Conservation (phyloP, 768 basidiomycete species). For the Cystoderma amianthinum region DNA sequence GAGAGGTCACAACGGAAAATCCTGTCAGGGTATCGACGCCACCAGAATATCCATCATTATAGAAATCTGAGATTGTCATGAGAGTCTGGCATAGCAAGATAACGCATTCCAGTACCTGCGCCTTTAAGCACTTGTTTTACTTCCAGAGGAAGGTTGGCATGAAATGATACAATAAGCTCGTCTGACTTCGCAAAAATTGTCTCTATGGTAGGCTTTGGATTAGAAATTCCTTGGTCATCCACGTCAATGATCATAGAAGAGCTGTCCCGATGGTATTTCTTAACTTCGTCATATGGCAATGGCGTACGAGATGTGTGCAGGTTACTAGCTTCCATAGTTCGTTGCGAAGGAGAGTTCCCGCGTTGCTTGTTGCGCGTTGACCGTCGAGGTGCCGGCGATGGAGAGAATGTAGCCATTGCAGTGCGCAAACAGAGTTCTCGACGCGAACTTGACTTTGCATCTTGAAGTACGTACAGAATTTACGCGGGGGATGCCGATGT, state of each 20-base stretch:
- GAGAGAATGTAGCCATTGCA: slow-evolving; percentile 58
- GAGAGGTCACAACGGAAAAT: slow-evolving; percentile 67
- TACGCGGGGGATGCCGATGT: too few relatives aligned
- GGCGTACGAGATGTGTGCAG: slow-evolving; percentile 29
- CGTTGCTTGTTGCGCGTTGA: slow-evolving; percentile 28
- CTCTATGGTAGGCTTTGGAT: slow-evolving; percentile 29
- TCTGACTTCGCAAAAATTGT: slow-evolving; percentile 65
- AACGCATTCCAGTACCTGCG: slow-evolving; percentile 44
- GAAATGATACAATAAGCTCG: slow-evolving; percentile 59
- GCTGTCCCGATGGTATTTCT: slow-evolving; percentile 22
- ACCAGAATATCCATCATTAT: slow-evolving; percentile 59
- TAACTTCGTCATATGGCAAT: slow-evolving; percentile 21
- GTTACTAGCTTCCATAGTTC: slow-evolving; percentile 17
- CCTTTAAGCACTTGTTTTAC: slow-evolving; percentile 65
- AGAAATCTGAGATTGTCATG: slow-evolving; percentile 44
- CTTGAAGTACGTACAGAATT: too few relatives aligned
- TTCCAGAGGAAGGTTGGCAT: slow-evolving; percentile 66
- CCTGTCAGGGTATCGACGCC: slow-evolving; percentile 67
- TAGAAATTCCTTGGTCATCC: slow-evolving; percentile 53
- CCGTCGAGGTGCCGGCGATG: slow-evolving; percentile 53
- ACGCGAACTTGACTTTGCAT: too few relatives aligned
- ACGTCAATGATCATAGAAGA: slow-evolving; percentile 45
- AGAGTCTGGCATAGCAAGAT: slow-evolving; percentile 3
- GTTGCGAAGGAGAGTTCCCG: slow-evolving; percentile 21
- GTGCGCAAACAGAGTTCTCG: too few relatives aligned